These are phyloP conservation scores for Malus sieversii DNA, from an alignment of 306 rosid genomes.

Conservation along the genomic window DNA sequence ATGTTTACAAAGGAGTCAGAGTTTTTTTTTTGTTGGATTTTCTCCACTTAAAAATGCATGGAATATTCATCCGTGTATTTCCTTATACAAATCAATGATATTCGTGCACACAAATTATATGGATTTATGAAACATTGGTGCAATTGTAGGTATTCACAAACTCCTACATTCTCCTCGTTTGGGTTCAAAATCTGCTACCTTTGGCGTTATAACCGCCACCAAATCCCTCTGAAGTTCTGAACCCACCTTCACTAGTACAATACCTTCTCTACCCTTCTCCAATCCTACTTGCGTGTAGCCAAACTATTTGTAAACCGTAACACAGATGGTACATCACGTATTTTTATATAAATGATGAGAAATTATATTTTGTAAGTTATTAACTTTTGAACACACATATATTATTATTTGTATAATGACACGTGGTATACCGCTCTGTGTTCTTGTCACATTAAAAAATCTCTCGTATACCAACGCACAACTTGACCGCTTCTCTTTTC, in stretches of 20 bases:
- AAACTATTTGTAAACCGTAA: too few relatives aligned
- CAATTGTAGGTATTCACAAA: neutral
- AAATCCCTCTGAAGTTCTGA: neutral
- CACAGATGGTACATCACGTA: too few relatives aligned
- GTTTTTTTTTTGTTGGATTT: too few relatives aligned
- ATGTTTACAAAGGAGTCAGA: too few relatives aligned
- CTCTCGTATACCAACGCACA: neutral
- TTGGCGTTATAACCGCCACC: neutral
- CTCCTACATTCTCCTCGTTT: constrained; percentile 16
- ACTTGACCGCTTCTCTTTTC: neutral
- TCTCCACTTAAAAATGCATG: too few relatives aligned
- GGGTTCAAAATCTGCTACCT: neutral
- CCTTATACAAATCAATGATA: neutral
- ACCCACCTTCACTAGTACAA: neutral
- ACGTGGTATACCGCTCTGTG: too few relatives aligned
- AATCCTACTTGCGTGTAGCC: neutral
- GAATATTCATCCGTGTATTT: neutral
- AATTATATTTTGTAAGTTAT: too few relatives aligned
- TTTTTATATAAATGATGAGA: too few relatives aligned
- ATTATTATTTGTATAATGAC: too few relatives aligned
- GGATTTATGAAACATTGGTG: neutral
- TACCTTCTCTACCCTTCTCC: neutral
- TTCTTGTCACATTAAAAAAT: too few relatives aligned
- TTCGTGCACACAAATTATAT: neutral
- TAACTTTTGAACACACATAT: too few relatives aligned